phyloP scores from a whole-genome alignment of 2,329 filamentous ascomycete genomes.

The Cercospora citrullina region DNA sequence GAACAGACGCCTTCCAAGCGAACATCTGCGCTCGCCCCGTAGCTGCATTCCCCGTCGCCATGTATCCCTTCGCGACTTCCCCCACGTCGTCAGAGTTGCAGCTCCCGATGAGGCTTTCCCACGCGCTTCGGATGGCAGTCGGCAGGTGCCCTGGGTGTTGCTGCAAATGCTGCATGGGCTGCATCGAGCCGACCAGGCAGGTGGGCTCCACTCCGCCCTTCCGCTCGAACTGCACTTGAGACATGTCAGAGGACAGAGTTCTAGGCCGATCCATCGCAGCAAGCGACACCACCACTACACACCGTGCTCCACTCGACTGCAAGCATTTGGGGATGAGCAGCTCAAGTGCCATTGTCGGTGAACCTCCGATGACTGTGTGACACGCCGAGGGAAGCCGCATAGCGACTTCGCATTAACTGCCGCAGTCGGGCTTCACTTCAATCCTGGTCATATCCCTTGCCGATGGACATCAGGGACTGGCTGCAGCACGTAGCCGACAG shows the following conservation, averaged over 20 bases:
- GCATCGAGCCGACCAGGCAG: background rate
- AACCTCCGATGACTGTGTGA: slow-evolving; percentile 1
- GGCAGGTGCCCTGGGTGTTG: background rate
- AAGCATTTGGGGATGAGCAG: background rate
- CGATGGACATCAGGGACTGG: slow-evolving; percentile 51
- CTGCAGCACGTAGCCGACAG: slow-evolving; percentile 45
- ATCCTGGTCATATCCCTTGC: slow-evolving; percentile 18
- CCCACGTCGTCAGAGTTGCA: background rate
- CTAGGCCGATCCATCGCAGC: background rate
- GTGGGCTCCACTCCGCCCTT: background rate
- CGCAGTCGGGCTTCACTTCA: slow-evolving; percentile 9
- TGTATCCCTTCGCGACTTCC: background rate
- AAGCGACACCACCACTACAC: background rate
- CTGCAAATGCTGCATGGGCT: background rate
- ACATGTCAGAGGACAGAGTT: background rate
- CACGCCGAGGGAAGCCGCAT: slow-evolving; percentile 10
- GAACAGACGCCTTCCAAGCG: background rate
- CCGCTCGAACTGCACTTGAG: background rate
- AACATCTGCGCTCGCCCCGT: background rate
- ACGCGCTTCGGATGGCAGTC: background rate
- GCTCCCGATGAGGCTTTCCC: background rate
- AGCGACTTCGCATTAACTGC: background rate
- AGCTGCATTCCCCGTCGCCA: background rate
- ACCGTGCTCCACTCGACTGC: background rate
- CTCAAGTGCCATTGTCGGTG: slow-evolving; percentile 1